Evolutionary conservation across 202 grass and related monocot species (phyloP).

Genomic region (Panicum virgatum): DNA sequence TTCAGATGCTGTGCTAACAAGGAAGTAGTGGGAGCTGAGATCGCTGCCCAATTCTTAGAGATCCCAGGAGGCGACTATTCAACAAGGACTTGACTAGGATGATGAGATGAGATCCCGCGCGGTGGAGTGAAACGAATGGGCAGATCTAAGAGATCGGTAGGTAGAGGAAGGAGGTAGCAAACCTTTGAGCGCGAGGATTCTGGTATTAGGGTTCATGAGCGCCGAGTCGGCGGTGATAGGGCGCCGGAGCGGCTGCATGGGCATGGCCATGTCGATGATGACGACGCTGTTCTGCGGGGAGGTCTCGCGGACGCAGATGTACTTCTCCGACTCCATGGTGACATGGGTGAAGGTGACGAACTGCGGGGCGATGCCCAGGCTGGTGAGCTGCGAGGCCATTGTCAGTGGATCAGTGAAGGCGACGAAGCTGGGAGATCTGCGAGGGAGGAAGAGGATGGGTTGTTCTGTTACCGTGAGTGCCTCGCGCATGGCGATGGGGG

Average conservation of each 20-base stretch:
- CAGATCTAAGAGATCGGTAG: slow-evolving; percentile 16
- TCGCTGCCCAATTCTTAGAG: not conserved
- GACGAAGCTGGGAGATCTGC: not conserved
- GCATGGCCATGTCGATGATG: slow-evolving; percentile 91
- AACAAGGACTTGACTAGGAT: not conserved
- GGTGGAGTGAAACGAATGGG: not conserved
- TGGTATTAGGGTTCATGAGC: slow-evolving; percentile 86
- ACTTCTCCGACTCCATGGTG: slow-evolving; percentile 92
- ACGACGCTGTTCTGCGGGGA: slow-evolving; percentile 91
- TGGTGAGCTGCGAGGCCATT: slow-evolving; percentile 52
- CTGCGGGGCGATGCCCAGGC: slow-evolving; percentile 78
- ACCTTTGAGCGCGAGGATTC: slow-evolving; percentile 98
- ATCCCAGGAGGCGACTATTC: not conserved
- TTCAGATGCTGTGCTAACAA: not conserved
- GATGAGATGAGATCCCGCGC: slow-evolving; percentile 10
- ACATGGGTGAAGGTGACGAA: slow-evolving; percentile 92
- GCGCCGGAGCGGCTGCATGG: slow-evolving; percentile 73
- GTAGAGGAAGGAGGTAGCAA: not conserved
- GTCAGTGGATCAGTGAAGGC: not conserved
- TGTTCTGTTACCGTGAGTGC: slow-evolving; percentile 66
- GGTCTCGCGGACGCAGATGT: slow-evolving; percentile 90
- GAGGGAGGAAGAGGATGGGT: not conserved
- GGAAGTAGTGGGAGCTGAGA: not conserved
- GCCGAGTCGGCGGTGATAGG: slow-evolving; percentile 95
- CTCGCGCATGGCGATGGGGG: slow-evolving; percentile 72